Evolutionary conservation across 1,284 basidiomycete species (phyloP).

Genomic region (Coniferiporia weirii): DNA sequence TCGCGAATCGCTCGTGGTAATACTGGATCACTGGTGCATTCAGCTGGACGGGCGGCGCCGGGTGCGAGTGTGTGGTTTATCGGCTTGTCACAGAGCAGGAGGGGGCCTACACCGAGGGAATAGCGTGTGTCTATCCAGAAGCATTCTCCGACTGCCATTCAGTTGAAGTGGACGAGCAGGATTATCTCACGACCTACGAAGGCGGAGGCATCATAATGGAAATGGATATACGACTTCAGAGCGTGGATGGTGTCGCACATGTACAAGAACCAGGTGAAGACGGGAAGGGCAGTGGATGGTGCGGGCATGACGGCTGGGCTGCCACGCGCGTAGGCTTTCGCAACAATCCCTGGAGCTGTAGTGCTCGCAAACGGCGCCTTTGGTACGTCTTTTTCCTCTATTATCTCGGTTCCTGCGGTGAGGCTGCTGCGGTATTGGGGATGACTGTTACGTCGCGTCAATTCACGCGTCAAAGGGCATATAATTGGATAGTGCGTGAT

Average conservation of each 20-base stretch:
- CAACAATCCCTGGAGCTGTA: not conserved
- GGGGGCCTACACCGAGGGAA: not conserved
- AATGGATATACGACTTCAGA: not conserved
- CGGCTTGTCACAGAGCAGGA: not conserved
- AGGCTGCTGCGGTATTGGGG: too few species aligned
- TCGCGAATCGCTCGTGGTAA: not conserved
- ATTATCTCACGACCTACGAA: not conserved
- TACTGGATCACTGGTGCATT: not conserved
- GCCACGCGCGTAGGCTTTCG: not conserved
- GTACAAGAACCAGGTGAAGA: not conserved
- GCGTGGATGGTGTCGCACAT: too few species aligned
- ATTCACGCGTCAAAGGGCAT: too few species aligned
- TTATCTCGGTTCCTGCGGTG: not conserved
- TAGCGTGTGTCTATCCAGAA: not conserved
- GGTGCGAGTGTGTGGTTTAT: not conserved
- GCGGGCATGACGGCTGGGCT: too few species aligned
- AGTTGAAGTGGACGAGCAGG: conserved; percentile 1
- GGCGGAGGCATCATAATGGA: not conserved
- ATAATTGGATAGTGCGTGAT: too few species aligned
- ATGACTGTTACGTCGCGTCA: too few species aligned
- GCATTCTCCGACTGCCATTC: not conserved
- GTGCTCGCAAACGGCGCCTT: not conserved
- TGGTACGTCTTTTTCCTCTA: not conserved
- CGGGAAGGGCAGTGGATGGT: not conserved
- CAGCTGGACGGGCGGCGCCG: not conserved